Evolutionary conservation across 805 yeast genomes (phyloP).

Genomic region (Aciculoconidium aculeatum): DNA sequence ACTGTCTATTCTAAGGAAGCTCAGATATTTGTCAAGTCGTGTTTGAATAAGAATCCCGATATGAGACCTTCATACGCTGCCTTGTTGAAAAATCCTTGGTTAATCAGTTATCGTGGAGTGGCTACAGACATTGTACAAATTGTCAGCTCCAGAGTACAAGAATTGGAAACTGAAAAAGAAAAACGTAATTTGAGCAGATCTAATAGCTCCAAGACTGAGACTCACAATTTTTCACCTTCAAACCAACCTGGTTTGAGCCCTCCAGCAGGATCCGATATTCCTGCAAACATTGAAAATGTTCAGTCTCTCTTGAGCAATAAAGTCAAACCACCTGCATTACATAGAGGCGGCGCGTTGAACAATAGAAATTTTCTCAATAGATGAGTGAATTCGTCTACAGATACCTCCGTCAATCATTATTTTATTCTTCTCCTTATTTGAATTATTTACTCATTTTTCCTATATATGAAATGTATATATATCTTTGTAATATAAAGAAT

Average conservation of each 20-base stretch:
- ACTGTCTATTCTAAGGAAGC: constrained; percentile 62
- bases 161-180: constrained; percentile 14
- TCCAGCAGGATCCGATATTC: constrained; percentile 3
- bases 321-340: constrained; percentile 40
- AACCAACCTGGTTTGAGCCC: constrained; percentile 3
- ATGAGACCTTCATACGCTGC: constrained; percentile 76
- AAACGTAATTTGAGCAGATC: constrained; percentile 19
- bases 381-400: no score
- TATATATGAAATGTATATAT: neutral
- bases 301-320: constrained; percentile 34
- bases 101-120: constrained; percentile 42
- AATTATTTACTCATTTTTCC: constrained; percentile 2
- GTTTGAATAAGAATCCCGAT: constrained; percentile 75
- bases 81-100: constrained; percentile 81
- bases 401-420: no score
- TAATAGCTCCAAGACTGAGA: constrained; percentile 11
- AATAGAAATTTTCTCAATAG: constrained; percentile 9
- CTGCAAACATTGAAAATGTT: constrained; percentile 26
- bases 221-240: neutral
- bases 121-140: constrained; percentile 27
- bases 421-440: constrained; percentile 1
- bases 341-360: constrained; percentile 33
- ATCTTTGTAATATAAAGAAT: constrained; percentile 4
- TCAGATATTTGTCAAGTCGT: constrained; percentile 68
- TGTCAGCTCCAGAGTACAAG: constrained; percentile 18